Percentiles rank a stretch among this genome's conserved stretches.
Evolutionary conservation across 1,284 basidiomycete species (phyloP).

Genomic region (Leccinum proliferum): DNA sequence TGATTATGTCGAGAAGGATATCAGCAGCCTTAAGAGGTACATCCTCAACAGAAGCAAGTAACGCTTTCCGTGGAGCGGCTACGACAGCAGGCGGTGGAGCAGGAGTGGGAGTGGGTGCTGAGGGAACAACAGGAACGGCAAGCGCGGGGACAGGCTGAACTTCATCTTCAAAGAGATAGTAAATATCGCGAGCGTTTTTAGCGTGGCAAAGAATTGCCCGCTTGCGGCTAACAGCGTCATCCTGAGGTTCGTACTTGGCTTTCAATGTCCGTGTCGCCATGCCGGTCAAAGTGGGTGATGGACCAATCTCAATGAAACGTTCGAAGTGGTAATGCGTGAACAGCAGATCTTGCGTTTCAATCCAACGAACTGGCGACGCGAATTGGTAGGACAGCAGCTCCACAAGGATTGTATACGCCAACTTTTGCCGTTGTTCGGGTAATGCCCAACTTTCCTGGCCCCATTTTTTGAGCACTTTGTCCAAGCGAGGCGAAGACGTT

Average conservation of each 20-base stretch:
- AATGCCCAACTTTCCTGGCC: slow-evolving; percentile 88
- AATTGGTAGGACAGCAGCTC: slow-evolving; percentile 97
- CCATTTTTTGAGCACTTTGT: slow-evolving; percentile 92
- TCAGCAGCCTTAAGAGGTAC: slow-evolving; percentile 91
- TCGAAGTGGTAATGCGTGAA: slow-evolving; percentile 91
- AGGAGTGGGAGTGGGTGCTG: slow-evolving; percentile 40
- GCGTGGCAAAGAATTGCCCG: slow-evolving; percentile 89
- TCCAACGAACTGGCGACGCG: slow-evolving; percentile 96
- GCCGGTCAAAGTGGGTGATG: slow-evolving; percentile 92
- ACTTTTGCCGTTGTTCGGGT: slow-evolving; percentile 79
- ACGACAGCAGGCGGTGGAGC: slow-evolving; percentile 40
- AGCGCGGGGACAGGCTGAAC: slow-evolving; percentile 43
- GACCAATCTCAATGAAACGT: slow-evolving; percentile 93
- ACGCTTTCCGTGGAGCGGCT: slow-evolving; percentile 56
- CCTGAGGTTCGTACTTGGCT: slow-evolving; percentile 91
- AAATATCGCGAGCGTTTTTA: slow-evolving; percentile 95
- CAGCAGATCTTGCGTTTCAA: slow-evolving; percentile 95
- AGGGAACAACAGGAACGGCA: slow-evolving; percentile 37
- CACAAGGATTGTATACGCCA: slow-evolving; percentile 94
- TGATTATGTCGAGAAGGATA: slow-evolving; percentile 84
- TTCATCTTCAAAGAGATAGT: slow-evolving; percentile 97
- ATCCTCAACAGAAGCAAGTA: slow-evolving; percentile 69
- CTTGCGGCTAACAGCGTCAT: slow-evolving; percentile 78
- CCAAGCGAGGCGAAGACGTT: slow-evolving; percentile 89
- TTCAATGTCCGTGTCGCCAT: slow-evolving; percentile 99